Percentiles rank a stretch among this genome's conserved stretches.
Evolutionary conservation across 106 monocot genomes (phyloP).

Genomic region (Posidonia australis): DNA sequence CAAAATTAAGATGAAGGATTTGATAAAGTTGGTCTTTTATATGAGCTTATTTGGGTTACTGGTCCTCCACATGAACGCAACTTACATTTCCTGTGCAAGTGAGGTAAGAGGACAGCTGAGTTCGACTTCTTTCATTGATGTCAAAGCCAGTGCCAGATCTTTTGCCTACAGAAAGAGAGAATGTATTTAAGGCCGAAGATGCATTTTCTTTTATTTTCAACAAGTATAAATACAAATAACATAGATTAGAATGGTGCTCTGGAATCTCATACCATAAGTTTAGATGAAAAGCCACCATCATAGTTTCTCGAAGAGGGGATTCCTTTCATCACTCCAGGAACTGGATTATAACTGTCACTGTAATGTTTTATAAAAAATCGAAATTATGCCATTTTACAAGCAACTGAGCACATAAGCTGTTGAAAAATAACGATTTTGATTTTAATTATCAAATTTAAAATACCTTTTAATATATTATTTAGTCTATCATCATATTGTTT

Average conservation of each 20-base stretch:
- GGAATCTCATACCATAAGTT: slow-evolving; percentile 71
- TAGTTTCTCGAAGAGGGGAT: slow-evolving; percentile 95
- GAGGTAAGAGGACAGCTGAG: slow-evolving; percentile 48
- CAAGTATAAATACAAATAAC: not conserved
- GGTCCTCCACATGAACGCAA: not conserved
- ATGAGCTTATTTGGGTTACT: not conserved
- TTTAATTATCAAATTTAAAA: no score
- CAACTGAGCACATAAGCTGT: no score
- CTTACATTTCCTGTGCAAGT: slow-evolving; percentile 59
- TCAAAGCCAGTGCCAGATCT: slow-evolving; percentile 59
- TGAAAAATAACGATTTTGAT: no score
- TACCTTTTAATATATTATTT: no score
- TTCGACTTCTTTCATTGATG: slow-evolving; percentile 46
- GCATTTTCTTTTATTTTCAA: not conserved
- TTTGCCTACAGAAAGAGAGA: slow-evolving; percentile 45
- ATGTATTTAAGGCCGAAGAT: not conserved
- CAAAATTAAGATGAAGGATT: not conserved
- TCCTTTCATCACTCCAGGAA: slow-evolving; percentile 85
- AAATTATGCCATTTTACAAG: no score
- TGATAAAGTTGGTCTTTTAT: no score
- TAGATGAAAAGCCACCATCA: slow-evolving; percentile 82
- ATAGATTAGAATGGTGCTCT: not conserved
- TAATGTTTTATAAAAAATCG: not conserved
- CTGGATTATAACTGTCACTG: slow-evolving; percentile 94
- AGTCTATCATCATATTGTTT: no score